phyloP scores from a whole-genome alignment of 2,329 filamentous ascomycete species.

The Claviceps capensis region DNA sequence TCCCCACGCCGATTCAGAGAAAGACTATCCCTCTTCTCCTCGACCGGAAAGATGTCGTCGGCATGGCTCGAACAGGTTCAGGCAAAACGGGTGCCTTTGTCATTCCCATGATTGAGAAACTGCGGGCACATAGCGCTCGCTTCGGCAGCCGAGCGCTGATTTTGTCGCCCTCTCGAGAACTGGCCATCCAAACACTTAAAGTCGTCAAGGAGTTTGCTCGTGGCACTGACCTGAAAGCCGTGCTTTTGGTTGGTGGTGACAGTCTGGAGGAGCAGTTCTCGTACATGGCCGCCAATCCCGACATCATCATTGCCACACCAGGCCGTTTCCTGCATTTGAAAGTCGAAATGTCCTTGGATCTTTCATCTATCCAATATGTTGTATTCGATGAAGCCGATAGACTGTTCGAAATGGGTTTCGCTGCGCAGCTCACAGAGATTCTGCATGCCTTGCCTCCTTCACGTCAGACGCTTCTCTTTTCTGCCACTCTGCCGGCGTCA shows the following conservation, averaged over 20 bases:
- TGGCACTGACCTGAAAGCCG: constrained; percentile 83
- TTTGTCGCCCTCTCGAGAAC: constrained; percentile 81
- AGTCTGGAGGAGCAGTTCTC: constrained; percentile 91
- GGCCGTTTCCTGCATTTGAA: constrained; percentile 94
- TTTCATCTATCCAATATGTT: constrained; percentile 85
- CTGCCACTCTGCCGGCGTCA: constrained; percentile 84
- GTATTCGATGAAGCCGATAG: constrained; percentile 97
- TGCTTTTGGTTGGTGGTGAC: constrained; percentile 86
- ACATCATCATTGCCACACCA: constrained; percentile 93
- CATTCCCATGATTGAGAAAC: constrained; percentile 91
- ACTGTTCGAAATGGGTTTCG: constrained; percentile 97
- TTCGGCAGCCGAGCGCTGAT: constrained; percentile 80
- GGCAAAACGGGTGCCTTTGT: constrained; percentile 98
- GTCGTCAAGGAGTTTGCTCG: constrained; percentile 89
- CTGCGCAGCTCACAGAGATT: constrained; percentile 84
- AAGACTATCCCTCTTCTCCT: constrained; percentile 90
- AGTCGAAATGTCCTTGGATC: constrained; percentile 85
- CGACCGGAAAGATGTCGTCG: constrained; percentile 88
- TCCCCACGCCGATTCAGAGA: constrained; percentile 93
- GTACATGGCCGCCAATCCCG: constrained; percentile 85
- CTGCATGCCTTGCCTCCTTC: constrained; percentile 71
- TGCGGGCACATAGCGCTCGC: constrained; percentile 76
- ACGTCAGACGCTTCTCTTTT: constrained; percentile 87
- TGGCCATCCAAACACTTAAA: constrained; percentile 88
- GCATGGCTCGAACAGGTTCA: constrained; percentile 96